Percentiles rank a stretch among this genome's conserved stretches.
Conservation (phyloP, 441 rosid genomes). For the Populus tomentosa region DNA sequence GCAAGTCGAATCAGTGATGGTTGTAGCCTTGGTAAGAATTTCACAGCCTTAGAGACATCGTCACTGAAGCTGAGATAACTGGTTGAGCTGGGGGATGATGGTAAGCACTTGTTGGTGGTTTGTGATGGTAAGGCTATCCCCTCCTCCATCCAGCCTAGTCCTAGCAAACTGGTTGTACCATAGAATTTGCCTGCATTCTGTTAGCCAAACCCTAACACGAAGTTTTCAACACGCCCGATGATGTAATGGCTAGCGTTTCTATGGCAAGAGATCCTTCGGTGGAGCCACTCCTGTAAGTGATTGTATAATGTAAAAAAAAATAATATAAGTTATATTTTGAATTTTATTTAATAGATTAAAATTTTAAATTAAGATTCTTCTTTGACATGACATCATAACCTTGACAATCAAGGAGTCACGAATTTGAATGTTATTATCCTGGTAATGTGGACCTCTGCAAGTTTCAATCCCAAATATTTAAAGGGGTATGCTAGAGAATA, state of each 20-base stretch:
- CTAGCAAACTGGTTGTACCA: slow-evolving; percentile 16
- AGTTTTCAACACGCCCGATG: background rate
- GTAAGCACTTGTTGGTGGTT: slow-evolving; percentile 21
- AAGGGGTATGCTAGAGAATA: no score
- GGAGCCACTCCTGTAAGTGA: background rate
- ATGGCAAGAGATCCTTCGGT: background rate
- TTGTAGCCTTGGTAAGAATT: slow-evolving; percentile 1
- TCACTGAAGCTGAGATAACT: slow-evolving; percentile 13
- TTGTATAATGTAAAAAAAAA: no score
- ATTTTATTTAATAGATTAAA: background rate
- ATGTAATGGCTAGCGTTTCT: slow-evolving; percentile 1
- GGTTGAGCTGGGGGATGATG: slow-evolving; percentile 13
- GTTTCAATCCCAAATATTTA: no score
- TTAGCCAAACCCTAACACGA: slow-evolving; percentile 28
- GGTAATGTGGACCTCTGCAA: no score
- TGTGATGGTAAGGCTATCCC: background rate
- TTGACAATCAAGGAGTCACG: no score
- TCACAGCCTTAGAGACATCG: background rate
- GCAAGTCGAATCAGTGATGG: no score
- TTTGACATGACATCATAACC: no score
- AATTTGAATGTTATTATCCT: no score
- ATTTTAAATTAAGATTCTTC: no score
- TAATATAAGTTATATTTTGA: no score
- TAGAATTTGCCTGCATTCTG: slow-evolving; percentile 1
- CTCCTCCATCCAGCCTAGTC: slow-evolving; percentile 12